Percentiles rank a stretch among this genome's conserved stretches.
phyloP scores from a whole-genome alignment of 257 asterid genomes.

The Ehretia macrophylla region DNA sequence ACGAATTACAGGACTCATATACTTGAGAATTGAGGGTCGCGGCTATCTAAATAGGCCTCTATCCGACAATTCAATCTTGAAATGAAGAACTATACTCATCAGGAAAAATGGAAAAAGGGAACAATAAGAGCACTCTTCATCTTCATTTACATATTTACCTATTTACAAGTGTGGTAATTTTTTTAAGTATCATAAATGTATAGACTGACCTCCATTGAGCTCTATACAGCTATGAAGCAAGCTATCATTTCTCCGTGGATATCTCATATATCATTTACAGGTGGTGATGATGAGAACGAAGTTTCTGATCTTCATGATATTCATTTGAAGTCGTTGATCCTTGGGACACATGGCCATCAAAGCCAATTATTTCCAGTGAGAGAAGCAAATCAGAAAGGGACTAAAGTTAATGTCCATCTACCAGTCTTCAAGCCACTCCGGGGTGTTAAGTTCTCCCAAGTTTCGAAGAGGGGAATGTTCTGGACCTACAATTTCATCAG shows the following conservation, averaged over 20 bases:
- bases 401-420: conserved; percentile 19
- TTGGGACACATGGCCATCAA: not conserved
- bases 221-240: too few relatives aligned
- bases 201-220: conserved; percentile 22
- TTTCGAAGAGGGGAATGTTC: conserved; percentile 39
- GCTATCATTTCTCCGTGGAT: not conserved
- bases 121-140: conserved; percentile 7
- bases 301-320: not conserved
- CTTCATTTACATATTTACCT: conserved; percentile 32
- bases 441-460: conserved; percentile 52
- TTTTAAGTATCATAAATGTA: conserved; percentile 2
- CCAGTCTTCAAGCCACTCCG: conserved; percentile 93
- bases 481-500: conserved; percentile 35
- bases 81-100: too few relatives aligned
- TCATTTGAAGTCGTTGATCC: not conserved
- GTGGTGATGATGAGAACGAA: not conserved
- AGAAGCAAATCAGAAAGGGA: conserved; percentile 1
- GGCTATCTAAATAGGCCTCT: too few relatives aligned
- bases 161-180: conserved; percentile 31
- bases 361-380: conserved; percentile 2
- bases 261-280: conserved; percentile 16
- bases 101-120: not conserved
- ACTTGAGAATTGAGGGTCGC: too few relatives aligned
- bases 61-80: too few relatives aligned
- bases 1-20: too few relatives aligned